Conservation (phyloP, 345 rosid species). For the Durio zibethinus region DNA sequence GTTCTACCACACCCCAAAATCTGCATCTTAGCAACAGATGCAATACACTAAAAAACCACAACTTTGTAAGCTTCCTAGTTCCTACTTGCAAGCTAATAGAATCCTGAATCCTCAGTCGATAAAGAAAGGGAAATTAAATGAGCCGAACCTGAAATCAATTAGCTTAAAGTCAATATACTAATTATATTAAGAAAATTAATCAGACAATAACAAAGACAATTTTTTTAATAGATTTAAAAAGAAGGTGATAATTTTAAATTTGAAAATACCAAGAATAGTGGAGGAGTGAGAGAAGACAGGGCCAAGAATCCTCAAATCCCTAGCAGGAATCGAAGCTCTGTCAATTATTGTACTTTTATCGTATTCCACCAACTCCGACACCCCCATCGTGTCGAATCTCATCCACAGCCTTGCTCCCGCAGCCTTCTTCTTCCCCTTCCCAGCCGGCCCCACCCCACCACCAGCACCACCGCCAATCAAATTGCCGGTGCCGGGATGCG, state of each 20-base stretch:
- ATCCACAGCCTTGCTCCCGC: slow-evolving; percentile 91
- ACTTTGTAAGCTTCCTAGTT: neutral
- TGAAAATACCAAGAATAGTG: slow-evolving; percentile 59
- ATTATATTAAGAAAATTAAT: neutral
- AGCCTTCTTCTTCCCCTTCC: slow-evolving; percentile 80
- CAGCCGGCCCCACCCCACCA: slow-evolving; percentile 25
- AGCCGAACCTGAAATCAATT: neutral
- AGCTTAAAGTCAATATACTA: neutral
- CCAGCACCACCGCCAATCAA: slow-evolving; percentile 19
- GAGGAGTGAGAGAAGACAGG: slow-evolving; percentile 91
- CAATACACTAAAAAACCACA: neutral
- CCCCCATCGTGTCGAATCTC: slow-evolving; percentile 78
- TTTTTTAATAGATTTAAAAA: neutral
- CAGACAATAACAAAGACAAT: neutral
- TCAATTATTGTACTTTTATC: slow-evolving; percentile 75
- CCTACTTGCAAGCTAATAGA: neutral
- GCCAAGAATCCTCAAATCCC: slow-evolving; percentile 93
- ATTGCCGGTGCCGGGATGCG: slow-evolving; percentile 19
- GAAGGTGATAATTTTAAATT: neutral
- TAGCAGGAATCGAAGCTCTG: slow-evolving; percentile 72
- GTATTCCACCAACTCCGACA: slow-evolving; percentile 74
- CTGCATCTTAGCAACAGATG: neutral
- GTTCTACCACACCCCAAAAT: neutral
- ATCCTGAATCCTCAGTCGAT: neutral
- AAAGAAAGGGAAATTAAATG: neutral